Evolutionary conservation across 2,329 filamentous ascomycete species (phyloP).

Genomic region (Alternaria triticimaculans): DNA sequence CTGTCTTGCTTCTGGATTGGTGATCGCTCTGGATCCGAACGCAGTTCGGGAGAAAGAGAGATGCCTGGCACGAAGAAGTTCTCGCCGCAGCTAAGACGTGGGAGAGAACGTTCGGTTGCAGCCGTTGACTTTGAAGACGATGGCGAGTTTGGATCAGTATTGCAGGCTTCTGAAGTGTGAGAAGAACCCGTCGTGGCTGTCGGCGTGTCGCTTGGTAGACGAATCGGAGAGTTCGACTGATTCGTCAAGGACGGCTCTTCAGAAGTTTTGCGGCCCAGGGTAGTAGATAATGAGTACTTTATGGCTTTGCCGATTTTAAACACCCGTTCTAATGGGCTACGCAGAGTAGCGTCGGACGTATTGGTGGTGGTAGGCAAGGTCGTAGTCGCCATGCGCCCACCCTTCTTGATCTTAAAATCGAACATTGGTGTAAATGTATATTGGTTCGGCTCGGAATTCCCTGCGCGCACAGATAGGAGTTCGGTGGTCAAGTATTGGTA

Average conservation of each 20-base stretch:
- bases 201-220: background rate
- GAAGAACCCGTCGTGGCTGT: background rate
- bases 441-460: background rate
- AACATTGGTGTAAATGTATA: background rate
- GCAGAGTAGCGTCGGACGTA: background rate
- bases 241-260: background rate
- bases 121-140: background rate
- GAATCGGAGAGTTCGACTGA: background rate
- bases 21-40: background rate
- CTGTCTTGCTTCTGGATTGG: background rate
- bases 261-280: background rate
- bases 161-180: background rate
- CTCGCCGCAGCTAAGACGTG: background rate
- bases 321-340: background rate
- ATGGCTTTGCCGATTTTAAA: background rate
- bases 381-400: background rate
- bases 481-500: background rate
- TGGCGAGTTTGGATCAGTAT: background rate
- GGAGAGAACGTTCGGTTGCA: background rate
- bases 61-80: background rate
- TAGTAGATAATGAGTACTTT: background rate
- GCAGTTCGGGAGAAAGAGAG: background rate
- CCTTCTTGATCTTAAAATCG: background rate
- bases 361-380: background rate
- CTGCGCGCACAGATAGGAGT: background rate